Evolutionary conservation across 2,329 filamentous ascomycete genomes (phyloP), one percentile per base, ranked within the genome.

Genomic region (Claviceps sp.): DNA sequence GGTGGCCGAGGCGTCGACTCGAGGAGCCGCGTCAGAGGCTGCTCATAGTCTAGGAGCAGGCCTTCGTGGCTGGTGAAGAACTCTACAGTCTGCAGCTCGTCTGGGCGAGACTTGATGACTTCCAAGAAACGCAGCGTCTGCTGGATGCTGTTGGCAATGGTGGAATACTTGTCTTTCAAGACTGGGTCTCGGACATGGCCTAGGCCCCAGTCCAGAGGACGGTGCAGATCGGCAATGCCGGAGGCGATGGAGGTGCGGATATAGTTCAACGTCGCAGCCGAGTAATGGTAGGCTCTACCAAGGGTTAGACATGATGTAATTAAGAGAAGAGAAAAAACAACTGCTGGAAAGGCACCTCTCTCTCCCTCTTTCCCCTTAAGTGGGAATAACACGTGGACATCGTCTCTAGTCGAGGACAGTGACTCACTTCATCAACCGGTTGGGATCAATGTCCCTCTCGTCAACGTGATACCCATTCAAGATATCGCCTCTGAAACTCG

Each of bases 21-120:
- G 53, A 94, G 76, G 22, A 81, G 74, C 9, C 93, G 78, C 1
- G 91, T 96, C 44, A 98, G 73, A 49, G 81, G 80, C 68, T 96
- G 83, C 66, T 98, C 93, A 67, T 98, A 98, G 65, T 96, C 90
- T 8, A 98, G 80, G 1, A 96, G 78, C 20, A 98, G 78, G 4
- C 89, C 93, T 68, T 98, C 93, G 66, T 98, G 93, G 62, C 87
- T 94, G 20, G 91, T 96, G 76, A 85, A 98, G 47, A 98, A 78
- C 63, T 98, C 93, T 39, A 96, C 88, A 1, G 89, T 95, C 64
- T 94, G 85, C 36, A 97, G 77, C 63, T 89, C 84, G 48, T 85
- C 82, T 53, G 84, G 85, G 36, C 85, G 88, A 52, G 93, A 89
- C 51, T 93, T 93, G 56, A 97, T 86, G 11, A 90, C 95, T 60